Conservation (phyloP, 306 rosid genomes). For the Rubus idaeus region DNA sequence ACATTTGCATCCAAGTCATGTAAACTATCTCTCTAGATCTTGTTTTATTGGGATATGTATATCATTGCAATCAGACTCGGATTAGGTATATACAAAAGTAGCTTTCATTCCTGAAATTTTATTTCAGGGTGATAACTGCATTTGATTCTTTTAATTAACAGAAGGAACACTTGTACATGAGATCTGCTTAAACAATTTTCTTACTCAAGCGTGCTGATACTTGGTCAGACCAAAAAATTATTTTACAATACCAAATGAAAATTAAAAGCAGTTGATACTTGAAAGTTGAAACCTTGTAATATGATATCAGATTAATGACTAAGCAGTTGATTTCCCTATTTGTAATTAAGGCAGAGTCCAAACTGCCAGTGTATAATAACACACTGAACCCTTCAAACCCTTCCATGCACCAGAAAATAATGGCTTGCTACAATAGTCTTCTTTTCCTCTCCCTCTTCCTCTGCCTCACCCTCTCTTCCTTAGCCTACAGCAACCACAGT, state of each 20-base stretch:
- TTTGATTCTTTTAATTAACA: not conserved
- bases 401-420: not conserved
- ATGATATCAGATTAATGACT: not conserved
- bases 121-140: not conserved
- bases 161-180: not conserved
- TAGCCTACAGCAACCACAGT: conserved; percentile 42
- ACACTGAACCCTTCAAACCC: not conserved
- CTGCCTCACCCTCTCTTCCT: conserved; percentile 38
- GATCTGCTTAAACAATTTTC: not conserved
- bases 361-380: not conserved
- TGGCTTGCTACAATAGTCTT: not conserved
- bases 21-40: no score
- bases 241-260: not conserved
- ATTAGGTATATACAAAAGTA: not conserved
- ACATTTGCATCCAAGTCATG: no score
- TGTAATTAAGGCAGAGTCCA: not conserved
- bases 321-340: not conserved
- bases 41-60: no score
- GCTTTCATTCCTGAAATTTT: not conserved
- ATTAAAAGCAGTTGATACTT: not conserved
- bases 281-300: not conserved
- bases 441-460: conserved; percentile 8
- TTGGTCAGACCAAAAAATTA: not conserved
- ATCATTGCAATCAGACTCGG: not conserved
- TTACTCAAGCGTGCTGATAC: not conserved